phyloP scores from a whole-genome alignment of 169 alveolate genomes.

The Hepatocystis sp. region DNA sequence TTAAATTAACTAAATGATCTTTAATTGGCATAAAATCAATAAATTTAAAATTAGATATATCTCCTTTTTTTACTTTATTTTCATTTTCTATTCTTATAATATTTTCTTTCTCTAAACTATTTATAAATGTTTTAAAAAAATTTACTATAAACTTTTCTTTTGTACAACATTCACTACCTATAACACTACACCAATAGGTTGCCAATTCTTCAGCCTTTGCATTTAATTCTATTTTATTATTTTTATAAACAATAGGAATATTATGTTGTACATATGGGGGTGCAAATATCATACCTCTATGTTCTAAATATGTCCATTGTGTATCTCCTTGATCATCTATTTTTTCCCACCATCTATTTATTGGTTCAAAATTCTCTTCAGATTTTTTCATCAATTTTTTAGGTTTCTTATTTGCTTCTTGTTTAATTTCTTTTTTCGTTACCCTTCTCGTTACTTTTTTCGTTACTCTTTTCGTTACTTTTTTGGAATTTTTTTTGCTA shows the following conservation, averaged over 20 bases:
- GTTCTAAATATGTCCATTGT: conserved; percentile 93
- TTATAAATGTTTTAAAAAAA: conserved; percentile 90
- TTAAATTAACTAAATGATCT: conserved; percentile 84
- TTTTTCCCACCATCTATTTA: conserved; percentile 92
- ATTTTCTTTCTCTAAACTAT: conserved; percentile 84
- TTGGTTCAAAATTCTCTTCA: conserved; percentile 88
- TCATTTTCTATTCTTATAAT: conserved; percentile 79
- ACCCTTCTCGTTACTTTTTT: no score
- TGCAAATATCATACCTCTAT: conserved; percentile 92
- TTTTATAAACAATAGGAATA: conserved; percentile 90
- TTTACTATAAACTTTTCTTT: conserved; percentile 93
- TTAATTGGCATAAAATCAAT: conserved; percentile 93
- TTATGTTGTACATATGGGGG: conserved; percentile 92
- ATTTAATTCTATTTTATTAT: conserved; percentile 88
- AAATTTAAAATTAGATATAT: conserved; percentile 83
- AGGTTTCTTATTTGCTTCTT: conserved; percentile 55
- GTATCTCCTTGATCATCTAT: conserved; percentile 80
- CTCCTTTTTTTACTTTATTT: conserved; percentile 70
- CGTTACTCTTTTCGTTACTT: no score
- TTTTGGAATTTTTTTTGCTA: no score
- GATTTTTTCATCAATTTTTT: conserved; percentile 76
- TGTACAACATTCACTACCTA: conserved; percentile 94
- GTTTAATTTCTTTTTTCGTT: no score
- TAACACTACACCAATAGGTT: conserved; percentile 95
- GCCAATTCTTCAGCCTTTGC: conserved; percentile 98